These are phyloP conservation scores for Chaetomiaceae sp. DNA, from an alignment of 2,329 filamentous ascomycete species.

Conservation along the genomic window DNA sequence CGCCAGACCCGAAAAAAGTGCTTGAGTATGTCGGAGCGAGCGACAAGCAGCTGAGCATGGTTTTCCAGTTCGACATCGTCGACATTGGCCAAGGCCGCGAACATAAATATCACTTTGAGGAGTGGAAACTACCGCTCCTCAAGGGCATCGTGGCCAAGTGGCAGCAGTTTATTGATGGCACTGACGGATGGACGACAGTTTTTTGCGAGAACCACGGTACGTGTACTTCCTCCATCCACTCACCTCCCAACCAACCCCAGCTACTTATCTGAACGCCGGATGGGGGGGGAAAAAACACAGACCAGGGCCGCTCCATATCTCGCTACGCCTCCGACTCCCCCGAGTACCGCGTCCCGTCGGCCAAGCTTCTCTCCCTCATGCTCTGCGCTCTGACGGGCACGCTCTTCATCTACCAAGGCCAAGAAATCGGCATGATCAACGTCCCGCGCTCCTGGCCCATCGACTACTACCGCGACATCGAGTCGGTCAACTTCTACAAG, in stretches of 20 bases:
- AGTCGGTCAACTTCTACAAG: slow-evolving; percentile 45
- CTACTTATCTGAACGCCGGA: no score
- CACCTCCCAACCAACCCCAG: background rate
- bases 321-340: slow-evolving; percentile 46
- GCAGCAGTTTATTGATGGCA: slow-evolving; percentile 48
- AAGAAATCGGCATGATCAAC: slow-evolving; percentile 58
- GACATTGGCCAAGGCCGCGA: slow-evolving; percentile 53
- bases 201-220: slow-evolving; percentile 58
- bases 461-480: slow-evolving; percentile 46
- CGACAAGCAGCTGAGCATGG: slow-evolving; percentile 62
- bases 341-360: slow-evolving; percentile 40
- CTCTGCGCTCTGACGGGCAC: slow-evolving; percentile 47
- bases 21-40: slow-evolving; percentile 55
- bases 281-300: no score
- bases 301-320: slow-evolving; percentile 53
- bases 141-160: slow-evolving; percentile 46
- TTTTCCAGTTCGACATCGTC: slow-evolving; percentile 64
- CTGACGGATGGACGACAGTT: slow-evolving; percentile 54
- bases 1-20: slow-evolving; percentile 54
- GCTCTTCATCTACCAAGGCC: slow-evolving; percentile 56
- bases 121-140: slow-evolving; percentile 45
- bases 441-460: slow-evolving; percentile 46
- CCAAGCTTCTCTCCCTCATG: slow-evolving; percentile 52
- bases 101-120: slow-evolving; percentile 50
- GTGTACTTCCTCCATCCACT: background rate